Conservation (phyloP, 306 rosid species). For the Crotalaria pallida region DNA sequence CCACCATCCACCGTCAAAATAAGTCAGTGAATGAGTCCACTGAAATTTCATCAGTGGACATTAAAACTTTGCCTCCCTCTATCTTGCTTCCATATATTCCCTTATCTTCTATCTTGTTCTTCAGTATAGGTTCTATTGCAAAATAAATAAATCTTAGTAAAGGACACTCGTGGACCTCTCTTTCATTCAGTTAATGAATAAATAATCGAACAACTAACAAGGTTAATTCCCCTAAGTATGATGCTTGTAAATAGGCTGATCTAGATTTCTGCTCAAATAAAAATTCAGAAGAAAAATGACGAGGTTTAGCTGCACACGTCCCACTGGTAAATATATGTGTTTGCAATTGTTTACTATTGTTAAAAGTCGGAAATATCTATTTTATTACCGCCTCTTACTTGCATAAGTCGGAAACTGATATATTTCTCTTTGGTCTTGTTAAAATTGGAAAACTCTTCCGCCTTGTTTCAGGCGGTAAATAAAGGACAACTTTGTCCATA, state of each 20-base stretch:
- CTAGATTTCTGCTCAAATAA: background rate
- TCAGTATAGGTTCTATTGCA: constrained; percentile 38
- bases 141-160: background rate
- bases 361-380: too few relatives aligned
- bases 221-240: background rate
- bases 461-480: too few relatives aligned
- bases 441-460: too few relatives aligned
- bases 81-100: constrained; percentile 30
- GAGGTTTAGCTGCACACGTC: background rate
- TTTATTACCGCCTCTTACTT: too few relatives aligned
- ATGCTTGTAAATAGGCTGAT: background rate
- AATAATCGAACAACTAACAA: background rate
- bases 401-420: too few relatives aligned
- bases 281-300: background rate
- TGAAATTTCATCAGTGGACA: too few relatives aligned
- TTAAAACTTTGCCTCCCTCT: too few relatives aligned
- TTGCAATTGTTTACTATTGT: too few relatives aligned
- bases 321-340: background rate
- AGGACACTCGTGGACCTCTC: background rate
- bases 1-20: too few relatives aligned
- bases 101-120: constrained; percentile 20
- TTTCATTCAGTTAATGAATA: background rate
- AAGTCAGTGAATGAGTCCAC: too few relatives aligned
- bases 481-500: too few relatives aligned
- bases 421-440: too few relatives aligned